Percentiles rank a stretch among this genome's conserved stretches.
phyloP scores from a whole-genome alignment of 345 rosid genomes.

The Citrus australasica region DNA sequence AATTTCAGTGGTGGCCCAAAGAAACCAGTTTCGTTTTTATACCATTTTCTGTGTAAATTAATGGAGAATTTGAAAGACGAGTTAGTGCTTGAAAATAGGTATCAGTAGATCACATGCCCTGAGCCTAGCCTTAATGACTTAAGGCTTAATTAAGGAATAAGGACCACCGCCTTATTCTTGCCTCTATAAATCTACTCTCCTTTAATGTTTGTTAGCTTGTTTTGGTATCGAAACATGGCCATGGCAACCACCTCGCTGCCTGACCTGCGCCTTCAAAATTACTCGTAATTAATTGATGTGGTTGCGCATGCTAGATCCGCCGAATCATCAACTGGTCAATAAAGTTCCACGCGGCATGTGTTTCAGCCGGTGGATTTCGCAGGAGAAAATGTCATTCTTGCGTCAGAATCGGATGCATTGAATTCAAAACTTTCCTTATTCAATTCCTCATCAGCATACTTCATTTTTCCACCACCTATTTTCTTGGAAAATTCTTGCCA shows the following conservation, averaged over 20 bases:
- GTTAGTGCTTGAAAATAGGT: not conserved
- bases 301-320: not conserved
- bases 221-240: constrained; percentile 1
- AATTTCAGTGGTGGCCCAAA: not conserved
- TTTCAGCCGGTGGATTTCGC: not conserved
- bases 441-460: not conserved
- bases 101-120: not conserved
- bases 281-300: not conserved
- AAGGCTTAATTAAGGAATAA: not conserved
- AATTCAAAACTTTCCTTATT: no score
- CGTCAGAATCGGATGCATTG: no score
- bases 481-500: not conserved
- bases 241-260: not conserved
- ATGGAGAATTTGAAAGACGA: not conserved
- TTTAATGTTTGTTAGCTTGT: not conserved
- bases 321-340: not conserved
- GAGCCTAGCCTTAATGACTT: no score
- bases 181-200: no score
- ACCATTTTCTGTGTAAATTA: not conserved
- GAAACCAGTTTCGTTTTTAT: not conserved
- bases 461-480: not conserved
- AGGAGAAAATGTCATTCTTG: not conserved
- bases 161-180: not conserved
- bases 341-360: not conserved
- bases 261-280: not conserved